Percentiles rank a stretch among this genome's conserved stretches.
These are phyloP conservation scores for Collybia sordida DNA, from an alignment of 768 basidiomycete genomes.

Conservation along the genomic window DNA sequence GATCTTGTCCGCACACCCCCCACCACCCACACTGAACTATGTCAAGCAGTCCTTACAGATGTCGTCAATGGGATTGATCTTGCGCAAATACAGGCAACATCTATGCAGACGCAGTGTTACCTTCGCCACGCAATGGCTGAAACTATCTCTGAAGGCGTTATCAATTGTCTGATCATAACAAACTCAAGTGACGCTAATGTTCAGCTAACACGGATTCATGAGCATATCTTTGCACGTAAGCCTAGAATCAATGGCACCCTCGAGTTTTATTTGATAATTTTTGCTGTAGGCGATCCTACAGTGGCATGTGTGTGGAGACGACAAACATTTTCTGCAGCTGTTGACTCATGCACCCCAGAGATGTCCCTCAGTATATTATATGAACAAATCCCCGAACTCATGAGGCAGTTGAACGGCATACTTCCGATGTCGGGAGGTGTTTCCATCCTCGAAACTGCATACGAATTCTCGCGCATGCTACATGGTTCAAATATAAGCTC, in stretches of 20 bases:
- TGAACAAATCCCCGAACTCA: slow-evolving; percentile 71
- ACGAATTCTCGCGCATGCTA: slow-evolving; percentile 83
- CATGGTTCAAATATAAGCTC: slow-evolving; percentile 64
- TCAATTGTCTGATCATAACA: slow-evolving; percentile 86
- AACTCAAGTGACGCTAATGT: slow-evolving; percentile 83
- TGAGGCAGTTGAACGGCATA: slow-evolving; percentile 46
- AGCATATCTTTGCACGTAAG: slow-evolving; percentile 83
- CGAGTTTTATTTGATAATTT: not conserved
- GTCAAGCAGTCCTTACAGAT: slow-evolving; percentile 59
- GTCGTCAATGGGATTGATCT: slow-evolving; percentile 51
- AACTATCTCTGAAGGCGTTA: slow-evolving; percentile 71
- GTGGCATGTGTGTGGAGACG: slow-evolving; percentile 91
- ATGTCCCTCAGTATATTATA: slow-evolving; percentile 66
- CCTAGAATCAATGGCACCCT: slow-evolving; percentile 10
- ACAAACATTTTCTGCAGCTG: slow-evolving; percentile 86
- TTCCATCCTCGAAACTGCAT: slow-evolving; percentile 70
- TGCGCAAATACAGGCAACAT: slow-evolving; percentile 42
- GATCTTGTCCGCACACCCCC: slow-evolving; percentile 65
- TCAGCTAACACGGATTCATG: slow-evolving; percentile 84
- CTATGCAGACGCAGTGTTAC: slow-evolving; percentile 78
- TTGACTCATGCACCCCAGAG: slow-evolving; percentile 72
- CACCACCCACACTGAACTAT: slow-evolving; percentile 49
- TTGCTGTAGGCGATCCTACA: slow-evolving; percentile 67
- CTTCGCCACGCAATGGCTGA: slow-evolving; percentile 82
- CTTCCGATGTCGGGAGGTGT: slow-evolving; percentile 45